A percentile compares a stretch with the other conserved stretches of the same genome.
Conservation (phyloP, 2,329 filamentous ascomycete genomes). For the Epichloe festucae region DNA sequence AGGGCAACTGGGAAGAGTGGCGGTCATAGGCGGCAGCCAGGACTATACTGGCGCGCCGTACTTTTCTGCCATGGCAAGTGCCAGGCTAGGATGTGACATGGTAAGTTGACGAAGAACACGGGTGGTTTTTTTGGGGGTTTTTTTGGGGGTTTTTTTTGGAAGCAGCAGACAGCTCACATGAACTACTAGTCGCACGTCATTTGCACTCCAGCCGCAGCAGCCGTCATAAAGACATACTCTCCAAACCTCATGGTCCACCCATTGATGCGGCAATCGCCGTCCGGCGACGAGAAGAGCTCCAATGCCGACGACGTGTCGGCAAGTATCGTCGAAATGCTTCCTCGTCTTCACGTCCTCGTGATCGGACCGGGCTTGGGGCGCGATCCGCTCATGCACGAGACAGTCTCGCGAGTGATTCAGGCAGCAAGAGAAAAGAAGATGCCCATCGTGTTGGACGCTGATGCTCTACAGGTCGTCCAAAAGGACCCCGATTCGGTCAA, state of each 20-base stretch:
- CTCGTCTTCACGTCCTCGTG: slow-evolving; percentile 81
- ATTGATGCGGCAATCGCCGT: slow-evolving; percentile 65
- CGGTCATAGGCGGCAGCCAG: slow-evolving; percentile 86
- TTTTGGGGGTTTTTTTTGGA: background rate
- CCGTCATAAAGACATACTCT: slow-evolving; percentile 94
- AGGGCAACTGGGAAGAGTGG: slow-evolving; percentile 88
- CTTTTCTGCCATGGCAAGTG: slow-evolving; percentile 95
- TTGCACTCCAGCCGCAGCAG: slow-evolving; percentile 75
- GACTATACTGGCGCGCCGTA: slow-evolving; percentile 97
- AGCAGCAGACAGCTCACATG: background rate
- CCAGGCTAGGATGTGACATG: slow-evolving; percentile 81
- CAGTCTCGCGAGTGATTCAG: slow-evolving; percentile 63
- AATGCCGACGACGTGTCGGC: slow-evolving; percentile 49
- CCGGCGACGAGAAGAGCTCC: slow-evolving; percentile 29
- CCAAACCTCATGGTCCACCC: slow-evolving; percentile 98
- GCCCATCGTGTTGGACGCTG: slow-evolving; percentile 82
- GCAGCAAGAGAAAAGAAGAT: slow-evolving; percentile 61
- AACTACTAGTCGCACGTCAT: slow-evolving; percentile 69
- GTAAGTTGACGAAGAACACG: slow-evolving; percentile 31
- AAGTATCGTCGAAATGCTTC: slow-evolving; percentile 65
- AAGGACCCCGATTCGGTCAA: slow-evolving; percentile 62
- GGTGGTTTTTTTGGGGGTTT: no score
- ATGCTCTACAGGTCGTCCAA: slow-evolving; percentile 70
- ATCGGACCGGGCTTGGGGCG: slow-evolving; percentile 86
- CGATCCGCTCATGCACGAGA: slow-evolving; percentile 80